phyloP scores from a whole-genome alignment of 495 filamentous ascomycete genomes.

The Neurospora sp. region DNA sequence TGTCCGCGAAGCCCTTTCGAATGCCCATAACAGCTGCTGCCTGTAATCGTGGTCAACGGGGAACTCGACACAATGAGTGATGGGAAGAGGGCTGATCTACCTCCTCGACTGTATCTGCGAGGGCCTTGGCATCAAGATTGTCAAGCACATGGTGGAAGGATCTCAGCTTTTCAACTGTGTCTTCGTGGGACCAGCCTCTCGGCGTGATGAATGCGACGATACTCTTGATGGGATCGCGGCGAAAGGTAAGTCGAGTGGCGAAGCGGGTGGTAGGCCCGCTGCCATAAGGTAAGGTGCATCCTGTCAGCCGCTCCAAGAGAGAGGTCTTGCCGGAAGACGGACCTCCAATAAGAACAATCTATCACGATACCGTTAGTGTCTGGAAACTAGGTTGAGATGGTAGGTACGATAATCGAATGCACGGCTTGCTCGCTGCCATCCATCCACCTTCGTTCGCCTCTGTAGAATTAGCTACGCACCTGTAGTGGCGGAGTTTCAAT shows the following conservation, averaged over 20 bases:
- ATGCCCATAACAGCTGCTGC: slow-evolving; percentile 32
- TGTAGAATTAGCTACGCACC: background rate
- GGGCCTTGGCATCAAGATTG: slow-evolving; percentile 7
- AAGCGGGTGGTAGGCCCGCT: no score
- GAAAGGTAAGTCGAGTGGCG: no score
- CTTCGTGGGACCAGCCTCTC: no score
- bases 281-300: slow-evolving; percentile 24
- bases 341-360: slow-evolving; percentile 31
- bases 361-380: background rate
- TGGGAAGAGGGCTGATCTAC: background rate
- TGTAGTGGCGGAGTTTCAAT: background rate
- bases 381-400: background rate
- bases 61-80: background rate
- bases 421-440: no score
- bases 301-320: slow-evolving; percentile 35
- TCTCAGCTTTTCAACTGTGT: no score
- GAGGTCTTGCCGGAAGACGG: slow-evolving; percentile 42
- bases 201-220: no score
- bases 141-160: slow-evolving; percentile 2
- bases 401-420: background rate
- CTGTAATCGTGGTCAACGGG: slow-evolving; percentile 5
- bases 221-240: no score
- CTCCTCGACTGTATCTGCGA: slow-evolving; percentile 14
- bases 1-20: slow-evolving; percentile 5
- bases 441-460: no score